These are phyloP conservation scores for Xanthoconium stramineum DNA, from an alignment of 768 basidiomycete genomes.

Conservation along the genomic window DNA sequence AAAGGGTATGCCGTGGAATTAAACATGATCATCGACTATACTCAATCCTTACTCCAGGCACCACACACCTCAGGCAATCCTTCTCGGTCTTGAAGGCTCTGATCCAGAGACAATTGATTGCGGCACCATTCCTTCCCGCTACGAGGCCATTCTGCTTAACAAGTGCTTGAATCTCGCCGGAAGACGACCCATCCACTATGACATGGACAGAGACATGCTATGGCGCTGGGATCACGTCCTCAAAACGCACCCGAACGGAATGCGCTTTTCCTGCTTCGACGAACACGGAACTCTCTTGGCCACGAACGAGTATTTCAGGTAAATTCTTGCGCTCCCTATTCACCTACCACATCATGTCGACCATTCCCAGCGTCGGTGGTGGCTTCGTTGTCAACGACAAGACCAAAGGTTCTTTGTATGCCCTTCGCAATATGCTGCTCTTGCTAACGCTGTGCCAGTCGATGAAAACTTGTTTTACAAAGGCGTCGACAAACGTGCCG, in stretches of 20 bases:
- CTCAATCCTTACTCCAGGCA: slow-evolving; percentile 45
- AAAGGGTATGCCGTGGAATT: slow-evolving; percentile 57
- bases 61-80: slow-evolving; percentile 83
- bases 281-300: slow-evolving; percentile 83
- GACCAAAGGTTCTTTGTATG: slow-evolving; percentile 61
- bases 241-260: slow-evolving; percentile 88
- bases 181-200: slow-evolving; percentile 72
- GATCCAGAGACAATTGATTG: slow-evolving; percentile 95
- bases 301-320: slow-evolving; percentile 92
- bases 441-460: slow-evolving; percentile 38
- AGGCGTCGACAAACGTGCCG: slow-evolving; percentile 76
- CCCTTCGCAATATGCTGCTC: not conserved
- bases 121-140: slow-evolving; percentile 75
- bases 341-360: not conserved
- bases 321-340: not conserved
- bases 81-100: slow-evolving; percentile 81
- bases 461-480: slow-evolving; percentile 97
- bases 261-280: slow-evolving; percentile 86
- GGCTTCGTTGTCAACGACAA: slow-evolving; percentile 96
- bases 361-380: slow-evolving; percentile 66
- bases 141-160: slow-evolving; percentile 61
- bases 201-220: slow-evolving; percentile 89
- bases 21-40: not conserved
- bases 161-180: slow-evolving; percentile 72
- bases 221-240: slow-evolving; percentile 91